Percentiles rank a stretch among this genome's conserved stretches.
phyloP scores from a whole-genome alignment of 208 protist genomes.

The Leishmania lainsoni region DNA sequence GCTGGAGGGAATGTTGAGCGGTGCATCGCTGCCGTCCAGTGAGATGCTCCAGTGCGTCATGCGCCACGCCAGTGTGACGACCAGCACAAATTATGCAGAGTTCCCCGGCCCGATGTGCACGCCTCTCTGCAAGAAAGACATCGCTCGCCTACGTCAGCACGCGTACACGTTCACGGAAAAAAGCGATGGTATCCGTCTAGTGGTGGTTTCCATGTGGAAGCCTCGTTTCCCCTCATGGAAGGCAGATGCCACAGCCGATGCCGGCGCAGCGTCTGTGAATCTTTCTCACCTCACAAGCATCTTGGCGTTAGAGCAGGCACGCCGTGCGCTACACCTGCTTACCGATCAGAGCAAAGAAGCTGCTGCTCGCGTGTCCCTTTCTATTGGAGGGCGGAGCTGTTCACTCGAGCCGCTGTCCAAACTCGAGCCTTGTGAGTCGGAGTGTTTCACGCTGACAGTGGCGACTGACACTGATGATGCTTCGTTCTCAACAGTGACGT shows the following conservation, averaged over 20 bases:
- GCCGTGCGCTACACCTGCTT: background rate
- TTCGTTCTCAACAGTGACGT: background rate
- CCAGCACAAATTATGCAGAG: constrained; percentile 19
- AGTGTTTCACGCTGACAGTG: constrained; percentile 8
- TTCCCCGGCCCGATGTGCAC: constrained; percentile 82
- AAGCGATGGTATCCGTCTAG: constrained; percentile 75
- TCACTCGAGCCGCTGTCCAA: background rate
- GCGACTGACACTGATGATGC: background rate
- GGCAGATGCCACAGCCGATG: background rate
- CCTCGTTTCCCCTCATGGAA: constrained; percentile 52
- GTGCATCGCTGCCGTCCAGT: background rate
- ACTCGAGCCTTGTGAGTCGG: background rate
- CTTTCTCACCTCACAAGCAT: constrained; percentile 12
- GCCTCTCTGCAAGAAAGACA: constrained; percentile 60
- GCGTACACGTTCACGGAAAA: constrained; percentile 81
- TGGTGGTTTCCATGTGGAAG: constrained; percentile 40
- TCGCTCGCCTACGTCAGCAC: constrained; percentile 18
- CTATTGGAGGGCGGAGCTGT: background rate
- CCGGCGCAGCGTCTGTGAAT: background rate
- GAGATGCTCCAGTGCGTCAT: constrained; percentile 19
- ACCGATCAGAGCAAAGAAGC: background rate
- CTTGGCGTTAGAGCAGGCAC: constrained; percentile 24
- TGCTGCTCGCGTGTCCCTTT: background rate
- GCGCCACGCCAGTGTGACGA: constrained; percentile 16
- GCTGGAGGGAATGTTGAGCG: constrained; percentile 3